Conservation (phyloP, 129 eudicot genomes). For the Lactuca saligna region DNA sequence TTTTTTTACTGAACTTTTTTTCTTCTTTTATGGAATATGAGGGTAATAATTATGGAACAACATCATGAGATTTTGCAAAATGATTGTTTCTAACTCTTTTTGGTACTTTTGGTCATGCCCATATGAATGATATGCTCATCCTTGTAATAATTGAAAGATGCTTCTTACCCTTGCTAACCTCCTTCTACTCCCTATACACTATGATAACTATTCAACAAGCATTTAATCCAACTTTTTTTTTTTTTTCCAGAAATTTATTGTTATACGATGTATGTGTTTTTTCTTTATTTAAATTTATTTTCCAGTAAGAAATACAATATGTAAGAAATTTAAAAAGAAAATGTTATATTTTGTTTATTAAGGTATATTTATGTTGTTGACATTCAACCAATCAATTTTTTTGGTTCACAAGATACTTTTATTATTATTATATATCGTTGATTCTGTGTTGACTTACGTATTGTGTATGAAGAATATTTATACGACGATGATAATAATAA, state of each 20-base stretch:
- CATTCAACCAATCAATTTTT: no score
- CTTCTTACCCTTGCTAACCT: constrained; percentile 15
- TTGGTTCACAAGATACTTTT: no score
- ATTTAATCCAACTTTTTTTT: constrained; percentile 15
- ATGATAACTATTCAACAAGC: neutral
- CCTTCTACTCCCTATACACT: neutral
- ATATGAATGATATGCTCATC: constrained; percentile 18
- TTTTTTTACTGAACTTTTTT: constrained; percentile 6
- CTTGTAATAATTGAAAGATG: constrained; percentile 29
- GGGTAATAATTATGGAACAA: constrained; percentile 17
- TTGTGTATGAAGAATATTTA: no score
- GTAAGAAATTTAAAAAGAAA: no score
- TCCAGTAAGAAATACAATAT: no score
- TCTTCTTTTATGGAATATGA: constrained; percentile 21
- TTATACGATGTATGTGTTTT: neutral
- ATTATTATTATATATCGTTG: no score
- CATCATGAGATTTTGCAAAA: constrained; percentile 38
- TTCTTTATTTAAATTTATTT: no score
- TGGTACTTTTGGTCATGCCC: constrained; percentile 37
- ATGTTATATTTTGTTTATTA: no score
- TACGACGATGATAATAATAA: no score
- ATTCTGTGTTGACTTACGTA: no score
- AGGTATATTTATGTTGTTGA: no score
- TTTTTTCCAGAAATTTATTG: no score
- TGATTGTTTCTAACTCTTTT: constrained; percentile 36